Evolutionary conservation across 2,329 filamentous ascomycete genomes (phyloP), one percentile per base, ranked within the genome.

Genomic region (Metarhizium robertsii): DNA sequence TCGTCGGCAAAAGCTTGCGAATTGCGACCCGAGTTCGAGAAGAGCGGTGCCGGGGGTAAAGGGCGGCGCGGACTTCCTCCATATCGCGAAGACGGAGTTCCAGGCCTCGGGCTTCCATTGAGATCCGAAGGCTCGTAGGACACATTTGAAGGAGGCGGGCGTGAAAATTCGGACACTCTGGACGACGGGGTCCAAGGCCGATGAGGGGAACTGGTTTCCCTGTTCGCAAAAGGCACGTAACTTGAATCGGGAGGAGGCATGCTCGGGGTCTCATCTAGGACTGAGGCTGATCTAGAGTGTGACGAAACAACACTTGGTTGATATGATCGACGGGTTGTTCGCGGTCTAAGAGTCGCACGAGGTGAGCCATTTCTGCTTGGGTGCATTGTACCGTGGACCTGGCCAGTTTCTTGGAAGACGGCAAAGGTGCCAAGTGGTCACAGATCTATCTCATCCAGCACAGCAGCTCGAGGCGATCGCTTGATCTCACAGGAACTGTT

Each of bases 1-100:
- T 90, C 85, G 58, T 88, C 84, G 25, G 77, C 79, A 57, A 86
- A 82, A 57, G 71, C 76, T 57, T 70, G 73, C 51, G 80, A 78
- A 59, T 72, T 69, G 67, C 78, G 65, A 58, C 76, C 59, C 68
- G 75, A 75, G 8, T 72, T 77, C 2, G 87, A 81, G 66, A 96
- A 97, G 8, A 96, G 76, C 4, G 94, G 94, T 34, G 91, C 90
- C 0, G 91, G 90, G 2, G 94, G 94, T 36, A 97, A 77, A 3
- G 92, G 92, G 55, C 92, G 81, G 62, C 90, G 83, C 11, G 92
- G 90, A 66, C 90, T 95, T 3, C 91, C 88, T 20, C 91, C 88
- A 68, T 97, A 96, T 67, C 85, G 81, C 2, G 90, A 92, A 0
- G 91, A 91, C 1, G 92, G 91, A 0, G 92, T 96, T 5, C 92